Evolutionary conservation across 164 flowering plant genomes (phyloP), one percentile per base, ranked within the genome.

Genomic region (Euptelea pleiosperma): DNA sequence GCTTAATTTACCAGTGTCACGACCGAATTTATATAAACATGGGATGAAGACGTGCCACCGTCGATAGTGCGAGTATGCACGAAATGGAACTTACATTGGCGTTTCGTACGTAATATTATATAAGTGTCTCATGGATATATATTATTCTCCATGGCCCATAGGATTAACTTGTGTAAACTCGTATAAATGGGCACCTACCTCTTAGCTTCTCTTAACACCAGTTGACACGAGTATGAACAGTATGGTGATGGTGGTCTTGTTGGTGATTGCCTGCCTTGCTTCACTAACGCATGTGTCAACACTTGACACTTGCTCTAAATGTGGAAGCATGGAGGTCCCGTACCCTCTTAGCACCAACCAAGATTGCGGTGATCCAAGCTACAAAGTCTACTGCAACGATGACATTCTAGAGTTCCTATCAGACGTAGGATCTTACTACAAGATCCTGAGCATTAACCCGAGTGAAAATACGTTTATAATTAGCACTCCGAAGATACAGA

Each of bases 241-340:
- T 12, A 36, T 21, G 22, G 44, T 22, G 29, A 34, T 24, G 37
- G 33, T 58, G 52, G 54, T 58, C 52, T 3, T 58, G 25, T 18
- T 57, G 30, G 9, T 61, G 7, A 25, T 55, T 43, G 40, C 48
- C 45, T 16, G 67, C 50, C 57, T 72, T 55, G 28, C 53, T 55
- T 55, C 64, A 30, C 34, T 62, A 22, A 3, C 58, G 26, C 62
- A 14, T 0, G 77, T 58, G 3, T 60, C 70, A 36, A 60, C 76
- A n/a, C 52, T 55, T 16, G 19, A 47, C 21, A 39, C 61, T 43
- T 78, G 87, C 55, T 71, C 77, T 0, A 80, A 80, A 73, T 82
- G 87, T 74, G 85, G 85, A 3, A 57, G n/a, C 50, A 64, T 65
- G 66, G 68, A 70, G 31, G 82, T 83, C 15, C 89, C 89, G 21